Base-by-base conservation (phyloP, 2,329 filamentous ascomycete genomes). In the Huntiella savannae region DNA sequence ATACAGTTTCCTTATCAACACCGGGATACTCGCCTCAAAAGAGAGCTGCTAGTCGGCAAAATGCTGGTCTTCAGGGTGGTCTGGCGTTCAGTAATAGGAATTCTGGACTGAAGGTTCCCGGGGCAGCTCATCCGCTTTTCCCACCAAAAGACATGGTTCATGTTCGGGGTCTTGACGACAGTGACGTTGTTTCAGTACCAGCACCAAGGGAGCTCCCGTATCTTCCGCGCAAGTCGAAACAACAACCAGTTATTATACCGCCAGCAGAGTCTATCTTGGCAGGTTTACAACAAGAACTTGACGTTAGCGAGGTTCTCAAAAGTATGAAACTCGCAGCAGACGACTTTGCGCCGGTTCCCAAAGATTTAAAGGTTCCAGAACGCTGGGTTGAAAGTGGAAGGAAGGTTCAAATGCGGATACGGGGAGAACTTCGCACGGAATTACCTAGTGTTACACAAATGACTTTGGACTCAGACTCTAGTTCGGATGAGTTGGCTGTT, bases 71-170 rank as follows among this genome's bases (percentile, higher is more conserved):
- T 12, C 15, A 34, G 11, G 10, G 35, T 22, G 47, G 42, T n/a
- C 36, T 35, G n/a, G 37, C 63, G 10, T 68, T 71, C 49, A 67
- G 70, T 3, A 54, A 59, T 19, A 68, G 61, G 46, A 63, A 64
- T 4, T 54, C 58, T 3, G 64, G 63, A 0, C 55, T 74, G 4
- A 83, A 74, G 54, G 66, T 79, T n/a, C 74, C 77, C 0, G 82
- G 80, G 2, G 68, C 77, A 6, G 63, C 66, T 51, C 68, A 82
- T 46, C 72, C 82, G 3, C 66, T 74, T n/a, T 91, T 82, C 79
- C 83, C 83, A 34, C 70, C 73, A 42, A 67, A 69, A 51, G 79
- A 67, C 5, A 75, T 74, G 56, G 61, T 68, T 1, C 81, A 85
- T 57, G 61, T 86, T 37, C 71, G 77, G 46, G 76, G 71, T n/a